Evolutionary conservation across 1,139 yeast genomes (phyloP).

Genomic region (Geotrichum candidum): DNA sequence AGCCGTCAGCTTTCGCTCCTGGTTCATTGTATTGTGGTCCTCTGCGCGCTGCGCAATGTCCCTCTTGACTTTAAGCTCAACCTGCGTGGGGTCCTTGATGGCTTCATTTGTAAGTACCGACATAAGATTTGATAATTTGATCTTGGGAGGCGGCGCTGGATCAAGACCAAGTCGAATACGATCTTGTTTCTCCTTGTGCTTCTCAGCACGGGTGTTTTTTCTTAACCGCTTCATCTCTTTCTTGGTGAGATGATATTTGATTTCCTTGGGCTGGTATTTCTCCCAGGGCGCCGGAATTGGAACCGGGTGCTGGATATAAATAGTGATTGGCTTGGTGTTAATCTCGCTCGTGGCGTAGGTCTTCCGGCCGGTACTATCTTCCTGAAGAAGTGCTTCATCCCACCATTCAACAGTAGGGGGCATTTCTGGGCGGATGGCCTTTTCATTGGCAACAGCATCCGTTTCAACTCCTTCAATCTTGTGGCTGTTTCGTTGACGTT

Average conservation of each 20-base stretch:
- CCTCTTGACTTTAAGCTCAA: constrained; percentile 63
- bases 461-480: constrained; percentile 18
- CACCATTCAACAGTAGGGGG: constrained; percentile 80
- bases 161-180: constrained; percentile 73
- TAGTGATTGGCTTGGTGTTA: constrained; percentile 38
- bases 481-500: constrained; percentile 21
- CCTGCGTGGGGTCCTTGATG: constrained; percentile 82
- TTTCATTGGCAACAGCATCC: constrained; percentile 14
- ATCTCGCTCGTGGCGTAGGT: constrained; percentile 24
- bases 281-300: constrained; percentile 58
- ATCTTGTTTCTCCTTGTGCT: constrained; percentile 67
- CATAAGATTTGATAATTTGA: constrained; percentile 76
- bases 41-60: constrained; percentile 61
- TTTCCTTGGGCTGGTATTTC: constrained; percentile 39
- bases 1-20: constrained; percentile 52
- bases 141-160: constrained; percentile 87
- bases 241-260: constrained; percentile 62
- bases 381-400: constrained; percentile 49
- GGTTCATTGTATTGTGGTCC: constrained; percentile 59
- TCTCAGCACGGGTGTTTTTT: constrained; percentile 59
- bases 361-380: constrained; percentile 33
- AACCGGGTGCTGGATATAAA: constrained; percentile 76
- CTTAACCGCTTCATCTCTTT: constrained; percentile 71
- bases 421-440: constrained; percentile 27
- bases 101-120: constrained; percentile 80